Base-by-base conservation (phyloP, 140 eudicot genomes). In the Ambrosia hybrid region DNA sequence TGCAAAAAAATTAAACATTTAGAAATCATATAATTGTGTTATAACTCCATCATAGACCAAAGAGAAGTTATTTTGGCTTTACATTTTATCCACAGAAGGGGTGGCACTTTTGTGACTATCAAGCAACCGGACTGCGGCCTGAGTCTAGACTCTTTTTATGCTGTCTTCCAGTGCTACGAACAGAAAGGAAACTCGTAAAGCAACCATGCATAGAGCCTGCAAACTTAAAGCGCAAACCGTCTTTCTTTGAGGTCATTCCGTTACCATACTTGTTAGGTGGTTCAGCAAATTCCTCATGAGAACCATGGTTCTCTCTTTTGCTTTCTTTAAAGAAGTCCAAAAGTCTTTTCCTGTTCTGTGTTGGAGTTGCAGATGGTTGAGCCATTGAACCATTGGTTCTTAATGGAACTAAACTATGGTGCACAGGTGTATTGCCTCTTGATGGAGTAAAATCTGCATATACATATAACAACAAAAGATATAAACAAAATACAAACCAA, bases 371-470 rank as follows among this genome's bases (percentile, higher is more conserved):
- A 14, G 90, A 80, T 58, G 85, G 76, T 12, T 70, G 69, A 21
- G 70, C 78, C n/a, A 33, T 58, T 14, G 64, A 56, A 65, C 14
- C 60, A 49, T 49, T 49, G 55, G 55, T 12, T 49, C 14, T 49
- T 49, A 4, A 49, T 49, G 79, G 7, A 15, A 86, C n/a, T 59
- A 74, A 70, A 73, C 71, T 83, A 52, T 71, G 86, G 70, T 83
- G 97, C 59, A 86, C 85, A 1, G 94, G 97, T 1, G 97, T 88
- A 51, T 21, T 88, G 58, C 97, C 89, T 9, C 92, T 83, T n/a
- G 98, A 92, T 43, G 98, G 95, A 43, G 98, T 85, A 53, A 89
- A 92, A 6, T 89, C 98, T 89, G 83, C 84, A 81, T 39, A 30
- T 43, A 7, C 48, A 41, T 41, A 41, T 41, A 43, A 16, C 1